Conservation (phyloP, 495 filamentous ascomycete species). For the Clohesyomyces aquaticus region DNA sequence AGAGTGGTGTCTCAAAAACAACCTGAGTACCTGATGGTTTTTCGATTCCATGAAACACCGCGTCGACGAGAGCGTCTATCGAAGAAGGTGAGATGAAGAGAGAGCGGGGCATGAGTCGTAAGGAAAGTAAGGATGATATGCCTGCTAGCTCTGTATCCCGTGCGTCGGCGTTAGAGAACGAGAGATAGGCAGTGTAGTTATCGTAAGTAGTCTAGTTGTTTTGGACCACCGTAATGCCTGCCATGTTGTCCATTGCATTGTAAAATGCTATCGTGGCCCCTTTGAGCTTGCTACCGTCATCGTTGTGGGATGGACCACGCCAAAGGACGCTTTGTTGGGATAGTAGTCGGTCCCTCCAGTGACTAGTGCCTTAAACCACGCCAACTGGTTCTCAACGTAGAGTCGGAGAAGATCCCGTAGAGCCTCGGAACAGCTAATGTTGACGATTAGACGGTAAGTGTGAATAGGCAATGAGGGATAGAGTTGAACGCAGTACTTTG, state of each 20-base stretch:
- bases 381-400: background rate
- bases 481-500: background rate
- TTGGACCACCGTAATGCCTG: background rate
- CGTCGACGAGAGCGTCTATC: background rate
- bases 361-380: background rate
- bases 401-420: background rate
- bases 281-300: background rate
- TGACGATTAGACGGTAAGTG: constrained; percentile 1
- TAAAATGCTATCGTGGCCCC: constrained; percentile 2
- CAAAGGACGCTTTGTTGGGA: background rate
- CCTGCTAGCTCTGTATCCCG: background rate
- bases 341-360: constrained; percentile 1
- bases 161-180: background rate
- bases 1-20: constrained; percentile 1
- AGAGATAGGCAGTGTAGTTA: constrained; percentile 1
- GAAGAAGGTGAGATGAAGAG: constrained; percentile 2
- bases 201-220: background rate
- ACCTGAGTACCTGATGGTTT: background rate
- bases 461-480: constrained; percentile 3
- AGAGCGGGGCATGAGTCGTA: background rate
- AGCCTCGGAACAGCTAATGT: background rate
- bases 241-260: background rate
- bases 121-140: constrained; percentile 1
- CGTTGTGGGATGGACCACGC: background rate
- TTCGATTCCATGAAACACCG: background rate